Conservation (phyloP, 345 rosid species). For the Cardamine resedifolia region DNA sequence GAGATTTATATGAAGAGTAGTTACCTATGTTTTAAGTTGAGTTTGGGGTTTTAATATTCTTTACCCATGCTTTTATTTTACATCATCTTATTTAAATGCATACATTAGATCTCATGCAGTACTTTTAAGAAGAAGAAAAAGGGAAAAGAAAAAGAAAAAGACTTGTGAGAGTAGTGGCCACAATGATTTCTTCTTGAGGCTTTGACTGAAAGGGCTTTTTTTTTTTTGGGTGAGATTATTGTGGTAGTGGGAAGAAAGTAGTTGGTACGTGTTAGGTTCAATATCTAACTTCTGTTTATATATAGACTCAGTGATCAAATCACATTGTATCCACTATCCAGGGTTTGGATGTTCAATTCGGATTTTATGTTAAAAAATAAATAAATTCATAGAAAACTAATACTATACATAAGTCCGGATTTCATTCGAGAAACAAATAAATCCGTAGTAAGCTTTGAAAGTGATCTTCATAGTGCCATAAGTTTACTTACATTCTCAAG, state of each 20-base stretch:
- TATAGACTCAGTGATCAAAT: background rate
- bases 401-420: background rate
- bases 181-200: slow-evolving; percentile 11
- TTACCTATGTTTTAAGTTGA: background rate
- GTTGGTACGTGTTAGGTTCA: slow-evolving; percentile 1
- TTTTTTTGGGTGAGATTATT: too few species aligned
- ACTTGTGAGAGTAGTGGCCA: slow-evolving; percentile 18
- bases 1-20: background rate
- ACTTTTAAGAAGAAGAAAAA: slow-evolving; percentile 1
- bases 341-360: background rate
- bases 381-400: background rate
- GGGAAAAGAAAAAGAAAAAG: background rate
- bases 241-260: background rate
- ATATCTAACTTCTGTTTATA: background rate
- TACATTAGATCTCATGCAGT: background rate
- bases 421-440: background rate
- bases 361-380: background rate
- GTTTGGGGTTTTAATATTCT: background rate
- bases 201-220: slow-evolving; percentile 5
- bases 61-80: background rate
- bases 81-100: background rate
- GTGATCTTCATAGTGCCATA: background rate
- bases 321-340: too few species aligned
- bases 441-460: background rate
- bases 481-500: background rate